Percentiles rank a stretch among this genome's conserved stretches.
Evolutionary conservation across 2,329 filamentous ascomycete species (phyloP).

Genomic region (Penicillium nordicum): DNA sequence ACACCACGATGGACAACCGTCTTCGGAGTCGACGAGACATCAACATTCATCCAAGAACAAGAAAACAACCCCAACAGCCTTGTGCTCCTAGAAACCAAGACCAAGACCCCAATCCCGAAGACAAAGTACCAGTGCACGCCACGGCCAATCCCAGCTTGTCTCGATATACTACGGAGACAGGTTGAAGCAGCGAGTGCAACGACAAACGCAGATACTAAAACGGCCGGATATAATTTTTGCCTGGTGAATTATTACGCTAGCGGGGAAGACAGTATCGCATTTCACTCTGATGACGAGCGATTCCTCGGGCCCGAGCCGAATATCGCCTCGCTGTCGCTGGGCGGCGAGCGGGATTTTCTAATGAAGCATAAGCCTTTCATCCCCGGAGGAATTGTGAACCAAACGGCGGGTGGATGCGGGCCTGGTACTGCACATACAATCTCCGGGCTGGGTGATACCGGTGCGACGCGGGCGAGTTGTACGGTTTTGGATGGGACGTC

Average conservation of each 20-base stretch:
- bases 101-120: constrained; percentile 38
- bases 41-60: constrained; percentile 47
- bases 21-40: constrained; percentile 62
- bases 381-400: constrained; percentile 23
- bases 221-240: constrained; percentile 71
- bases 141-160: constrained; percentile 67
- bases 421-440: constrained; percentile 7
- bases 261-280: constrained; percentile 72
- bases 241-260: constrained; percentile 81
- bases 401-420: constrained; percentile 26
- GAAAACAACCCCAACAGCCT: constrained; percentile 3
- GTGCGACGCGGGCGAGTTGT: neutral
- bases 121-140: constrained; percentile 60
- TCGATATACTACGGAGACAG: constrained; percentile 60
- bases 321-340: constrained; percentile 72
- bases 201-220: constrained; percentile 30
- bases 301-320: constrained; percentile 68
- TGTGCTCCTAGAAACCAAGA: constrained; percentile 40
- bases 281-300: constrained; percentile 75
- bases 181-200: constrained; percentile 58
- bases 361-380: constrained; percentile 69
- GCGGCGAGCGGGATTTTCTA: constrained; percentile 69
- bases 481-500: neutral
- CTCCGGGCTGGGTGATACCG: neutral
- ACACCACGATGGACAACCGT: constrained; percentile 61